Percentiles rank a stretch among this genome's conserved stretches.
Conservation (phyloP, 768 basidiomycete species). For the Trametes meyenii region DNA sequence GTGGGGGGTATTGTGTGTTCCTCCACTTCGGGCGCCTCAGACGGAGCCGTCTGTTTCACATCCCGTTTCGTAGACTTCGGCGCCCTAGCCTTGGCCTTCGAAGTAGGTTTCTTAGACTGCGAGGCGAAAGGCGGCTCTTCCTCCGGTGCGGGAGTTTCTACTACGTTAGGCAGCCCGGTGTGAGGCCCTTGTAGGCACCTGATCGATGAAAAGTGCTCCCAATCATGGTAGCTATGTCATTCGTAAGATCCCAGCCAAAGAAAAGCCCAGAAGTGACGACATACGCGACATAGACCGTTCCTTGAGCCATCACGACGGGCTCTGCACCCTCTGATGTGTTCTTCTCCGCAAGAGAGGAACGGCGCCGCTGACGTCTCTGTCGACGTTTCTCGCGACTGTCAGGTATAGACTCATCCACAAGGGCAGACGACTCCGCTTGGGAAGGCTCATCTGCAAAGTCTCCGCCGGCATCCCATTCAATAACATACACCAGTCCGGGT, state of each 20-base stretch:
- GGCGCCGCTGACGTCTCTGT: conserved; percentile 43
- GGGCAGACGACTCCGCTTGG: conserved; percentile 27
- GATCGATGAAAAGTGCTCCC: conserved; percentile 95
- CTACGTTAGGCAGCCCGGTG: conserved; percentile 66
- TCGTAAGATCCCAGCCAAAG: conserved; percentile 18
- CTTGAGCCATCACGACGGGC: conserved; percentile 20
- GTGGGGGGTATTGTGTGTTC: conserved; percentile 27
- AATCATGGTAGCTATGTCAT: conserved; percentile 75
- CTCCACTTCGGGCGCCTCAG: conserved; percentile 6
- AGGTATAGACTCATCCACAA: conserved; percentile 31
- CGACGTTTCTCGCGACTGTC: conserved; percentile 50
- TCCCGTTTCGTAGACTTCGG: conserved; percentile 10
- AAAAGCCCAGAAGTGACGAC: conserved; percentile 39
- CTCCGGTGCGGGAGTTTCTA: conserved; percentile 47
- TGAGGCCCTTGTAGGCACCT: conserved; percentile 87
- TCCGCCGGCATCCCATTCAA: conserved; percentile 74
- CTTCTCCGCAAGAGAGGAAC: conserved; percentile 32
- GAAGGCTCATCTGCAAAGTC: conserved; percentile 34
- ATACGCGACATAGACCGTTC: conserved; percentile 83
- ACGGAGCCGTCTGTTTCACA: conserved; percentile 20
- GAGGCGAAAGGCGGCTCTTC: conserved; percentile 37
- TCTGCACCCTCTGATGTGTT: conserved; percentile 31
- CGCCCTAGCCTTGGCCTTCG: conserved; percentile 30
- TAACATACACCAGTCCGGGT: conserved; percentile 88
- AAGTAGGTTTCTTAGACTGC: conserved; percentile 34